Evolutionary conservation across 345 rosid genomes (phyloP), one percentile per base, ranked within the genome.

Genomic region (Ailanthus altissimus): DNA sequence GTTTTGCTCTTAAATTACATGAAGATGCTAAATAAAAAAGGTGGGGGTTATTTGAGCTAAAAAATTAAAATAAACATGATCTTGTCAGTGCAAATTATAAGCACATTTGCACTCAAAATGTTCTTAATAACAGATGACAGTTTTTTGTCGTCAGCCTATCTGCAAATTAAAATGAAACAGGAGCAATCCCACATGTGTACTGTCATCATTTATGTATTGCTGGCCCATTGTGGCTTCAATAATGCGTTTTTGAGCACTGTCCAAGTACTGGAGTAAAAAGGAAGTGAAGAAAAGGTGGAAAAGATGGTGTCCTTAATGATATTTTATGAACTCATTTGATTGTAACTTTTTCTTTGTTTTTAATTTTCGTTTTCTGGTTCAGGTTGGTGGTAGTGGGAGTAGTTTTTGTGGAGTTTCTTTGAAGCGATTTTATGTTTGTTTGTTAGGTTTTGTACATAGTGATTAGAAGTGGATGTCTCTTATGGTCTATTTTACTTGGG

Each of bases 361-460:
- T 73, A 49, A 67, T 78, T 66, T 79, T 68, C 69, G 38, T 77
- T 43, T 46, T 77, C 82, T 70, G 78, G 77, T 57, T 86, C 56
- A 77, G 91, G 91, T 94, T 89, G 97, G 91, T 94, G 84, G 89
- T 91, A 89, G 97, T 91, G 98, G 92, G 80, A 89, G 90, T 90
- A 72, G 94, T 86, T 92, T 87, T 77, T 78, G 50, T 85, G 85
- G 93, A 94, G 98, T 94, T 91, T 86, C 91, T 91, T 94, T 82
- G 84, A 92, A 94, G 98, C 88, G 78, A 91, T 79, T 83, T 75
- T 77, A 77, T 75, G 90, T 84, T 81, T 80, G 91, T 83, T 85
- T 78, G 91, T 84, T 88, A 84, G 79, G 86, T 76, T 83, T 78
- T 84, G 76, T 84, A 76, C 83, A 60, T 75, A 74, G 78, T 75